A percentile compares a stretch with the other conserved stretches of the same genome.
These are phyloP conservation scores for Mixia osmundae DNA, from an alignment of 1,284 basidiomycete genomes.

Conservation along the genomic window DNA sequence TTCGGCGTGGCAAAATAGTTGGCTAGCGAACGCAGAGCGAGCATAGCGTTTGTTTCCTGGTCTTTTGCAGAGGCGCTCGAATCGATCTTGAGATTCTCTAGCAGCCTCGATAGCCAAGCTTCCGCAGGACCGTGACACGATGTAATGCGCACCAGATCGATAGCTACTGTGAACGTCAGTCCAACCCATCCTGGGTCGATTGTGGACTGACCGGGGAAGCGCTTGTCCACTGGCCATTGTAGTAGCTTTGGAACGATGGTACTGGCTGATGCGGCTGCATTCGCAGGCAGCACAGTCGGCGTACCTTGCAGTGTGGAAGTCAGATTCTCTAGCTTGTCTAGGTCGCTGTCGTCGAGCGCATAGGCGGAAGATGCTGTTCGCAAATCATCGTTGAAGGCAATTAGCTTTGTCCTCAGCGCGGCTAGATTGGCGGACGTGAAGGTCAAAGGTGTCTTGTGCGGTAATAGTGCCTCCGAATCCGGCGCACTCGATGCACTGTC, in stretches of 20 bases:
- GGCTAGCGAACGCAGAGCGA: slow-evolving; percentile 56
- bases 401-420: slow-evolving; percentile 61
- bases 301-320: too few relatives aligned
- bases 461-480: slow-evolving; percentile 8
- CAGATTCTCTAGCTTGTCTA: slow-evolving; percentile 36
- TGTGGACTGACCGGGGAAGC: slow-evolving; percentile 47
- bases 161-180: too few relatives aligned
- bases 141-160: slow-evolving; percentile 63
- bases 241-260: too few relatives aligned
- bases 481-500: slow-evolving; percentile 27
- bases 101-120: slow-evolving; percentile 11
- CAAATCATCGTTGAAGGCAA: slow-evolving; percentile 51
- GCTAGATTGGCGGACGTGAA: slow-evolving; percentile 76
- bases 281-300: too few relatives aligned
- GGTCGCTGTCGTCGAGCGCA: slow-evolving; percentile 45
- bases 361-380: slow-evolving; percentile 38
- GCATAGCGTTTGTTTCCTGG: slow-evolving; percentile 59
- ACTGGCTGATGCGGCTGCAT: too few relatives aligned
- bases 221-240: slow-evolving; percentile 51
- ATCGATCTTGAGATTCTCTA: slow-evolving; percentile 6
- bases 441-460: slow-evolving; percentile 27
- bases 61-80: slow-evolving; percentile 27
- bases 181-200: too few relatives aligned
- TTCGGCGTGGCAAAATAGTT: slow-evolving; percentile 37
- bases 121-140: slow-evolving; percentile 38